Evolutionary conservation across 2,329 filamentous ascomycete genomes (phyloP), one percentile per base, ranked within the genome.

Genomic region (Capronia coronata): DNA sequence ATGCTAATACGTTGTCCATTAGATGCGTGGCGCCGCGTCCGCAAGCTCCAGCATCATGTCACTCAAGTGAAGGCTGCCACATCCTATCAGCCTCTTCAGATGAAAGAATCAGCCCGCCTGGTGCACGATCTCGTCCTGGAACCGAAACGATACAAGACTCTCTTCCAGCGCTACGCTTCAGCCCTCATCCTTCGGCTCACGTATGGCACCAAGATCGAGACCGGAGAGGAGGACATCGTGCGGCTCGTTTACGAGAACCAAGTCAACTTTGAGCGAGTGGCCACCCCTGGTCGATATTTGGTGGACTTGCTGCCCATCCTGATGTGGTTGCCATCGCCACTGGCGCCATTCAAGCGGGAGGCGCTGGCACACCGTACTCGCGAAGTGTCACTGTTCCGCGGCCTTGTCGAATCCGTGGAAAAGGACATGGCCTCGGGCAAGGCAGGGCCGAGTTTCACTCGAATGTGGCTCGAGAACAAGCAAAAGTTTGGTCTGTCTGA

Each of bases 91-190:
- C 54, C 57, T 0, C 57, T 60, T n/a, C 66, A 68, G 43, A 46
- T 52, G 3, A 48, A 61, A n/a, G 68, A 69, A 54, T 62, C 59
- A 7, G 48, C 59, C 13, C 52, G 61, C 16, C 48, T 66, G 27
- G 46, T 67, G 2, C 48, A 56, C 6, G 65, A 67, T 43, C 48
- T 72, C 19, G 41, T 67, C 10, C 38, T 46, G 2, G 40, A 56
- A 0, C 67, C 67, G 2, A 32, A 32, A 10, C 51, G 62, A 23
- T 71, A 70, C 48, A 62, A 69, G 32, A 52, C 44, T 1, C 62
- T 61, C 23, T 64, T 71, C 42, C 65, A 69, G 43, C 58, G 66
- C 6, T 71, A 69, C 47, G 62, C 68, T 4, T 60, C 63, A 0
- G 65, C 66, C 0, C 40, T 72, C 1, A 67, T 70, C 16, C 57